Percentiles rank a stretch among this genome's conserved stretches.
These are phyloP conservation scores for Sonneratia alba DNA, from an alignment of 345 rosid genomes.

Conservation along the genomic window DNA sequence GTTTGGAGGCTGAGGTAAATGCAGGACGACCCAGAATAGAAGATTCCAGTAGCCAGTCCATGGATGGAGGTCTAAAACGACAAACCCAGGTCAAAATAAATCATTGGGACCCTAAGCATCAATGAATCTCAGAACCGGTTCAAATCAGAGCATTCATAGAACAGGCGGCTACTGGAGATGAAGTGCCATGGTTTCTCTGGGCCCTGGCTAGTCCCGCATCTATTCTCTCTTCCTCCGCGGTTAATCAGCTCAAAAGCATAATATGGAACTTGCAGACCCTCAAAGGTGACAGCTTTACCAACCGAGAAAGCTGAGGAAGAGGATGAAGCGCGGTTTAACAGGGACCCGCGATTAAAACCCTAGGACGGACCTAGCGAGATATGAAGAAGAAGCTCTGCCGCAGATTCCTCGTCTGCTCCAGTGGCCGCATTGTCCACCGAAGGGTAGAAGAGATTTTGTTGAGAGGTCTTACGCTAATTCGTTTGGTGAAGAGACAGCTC, in stretches of 20 bases:
- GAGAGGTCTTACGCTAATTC: neutral
- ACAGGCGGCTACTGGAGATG: neutral
- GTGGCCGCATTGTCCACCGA: neutral
- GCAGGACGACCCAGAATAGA: constrained; percentile 36
- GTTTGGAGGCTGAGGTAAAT: constrained; percentile 18
- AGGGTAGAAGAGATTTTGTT: neutral
- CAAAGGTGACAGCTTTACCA: neutral
- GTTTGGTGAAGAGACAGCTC: neutral
- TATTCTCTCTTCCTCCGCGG: neutral
- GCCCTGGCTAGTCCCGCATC: neutral
- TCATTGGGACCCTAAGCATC: neutral
- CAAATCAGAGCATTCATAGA: neutral
- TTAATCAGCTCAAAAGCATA: neutral
- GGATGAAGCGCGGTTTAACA: neutral
- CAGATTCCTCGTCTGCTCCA: neutral
- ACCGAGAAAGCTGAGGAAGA: neutral
- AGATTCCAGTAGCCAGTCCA: constrained; percentile 30
- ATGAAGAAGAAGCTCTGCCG: neutral
- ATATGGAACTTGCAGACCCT: neutral
- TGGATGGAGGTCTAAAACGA: neutral
- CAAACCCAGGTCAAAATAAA: neutral
- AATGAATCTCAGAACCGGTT: neutral
- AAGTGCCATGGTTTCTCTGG: neutral
- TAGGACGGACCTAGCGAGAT: neutral
- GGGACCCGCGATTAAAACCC: neutral